Evolutionary conservation across 148 eudicot species (phyloP).

Genomic region (Polygonum maritimum): DNA sequence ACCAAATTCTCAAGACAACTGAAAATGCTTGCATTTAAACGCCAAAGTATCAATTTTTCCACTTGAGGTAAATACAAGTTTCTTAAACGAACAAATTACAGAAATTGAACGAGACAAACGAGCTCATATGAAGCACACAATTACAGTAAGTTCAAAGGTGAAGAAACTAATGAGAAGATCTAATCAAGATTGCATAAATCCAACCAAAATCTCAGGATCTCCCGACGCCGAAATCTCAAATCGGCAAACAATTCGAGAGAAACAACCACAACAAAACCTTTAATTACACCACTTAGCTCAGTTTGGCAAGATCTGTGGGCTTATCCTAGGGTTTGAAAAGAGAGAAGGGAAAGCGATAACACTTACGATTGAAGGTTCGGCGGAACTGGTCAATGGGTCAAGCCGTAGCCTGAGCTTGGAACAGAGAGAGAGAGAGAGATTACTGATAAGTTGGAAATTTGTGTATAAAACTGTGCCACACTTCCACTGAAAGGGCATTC

Average conservation of each 20-base stretch:
- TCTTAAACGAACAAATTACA: not conserved
- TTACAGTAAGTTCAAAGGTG: not conserved
- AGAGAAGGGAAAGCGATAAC: not conserved
- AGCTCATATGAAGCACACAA: not conserved
- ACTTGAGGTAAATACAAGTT: not conserved
- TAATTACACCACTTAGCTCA: not conserved
- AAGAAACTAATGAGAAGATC: not conserved
- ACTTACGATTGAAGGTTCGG: constrained; percentile 5
- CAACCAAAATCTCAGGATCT: not conserved
- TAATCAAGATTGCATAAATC: not conserved
- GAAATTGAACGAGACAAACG: not conserved
- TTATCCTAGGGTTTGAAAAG: not conserved
- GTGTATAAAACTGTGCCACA: not conserved
- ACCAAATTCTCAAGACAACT: not conserved
- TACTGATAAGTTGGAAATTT: constrained; percentile 2
- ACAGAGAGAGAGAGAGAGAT: not conserved
- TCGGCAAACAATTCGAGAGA: not conserved
- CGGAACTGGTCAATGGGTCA: not conserved
- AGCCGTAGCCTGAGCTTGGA: constrained; percentile 7
- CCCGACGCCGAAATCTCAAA: not conserved
- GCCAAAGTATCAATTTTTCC: not conserved
- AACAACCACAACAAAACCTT: not conserved
- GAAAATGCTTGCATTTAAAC: not conserved
- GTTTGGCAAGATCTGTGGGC: not conserved
- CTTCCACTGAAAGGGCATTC: not conserved